These are phyloP conservation scores for Schoenoplectus tabernaemontani DNA, from an alignment of 202 grass and related monocot species.

Conservation along the genomic window DNA sequence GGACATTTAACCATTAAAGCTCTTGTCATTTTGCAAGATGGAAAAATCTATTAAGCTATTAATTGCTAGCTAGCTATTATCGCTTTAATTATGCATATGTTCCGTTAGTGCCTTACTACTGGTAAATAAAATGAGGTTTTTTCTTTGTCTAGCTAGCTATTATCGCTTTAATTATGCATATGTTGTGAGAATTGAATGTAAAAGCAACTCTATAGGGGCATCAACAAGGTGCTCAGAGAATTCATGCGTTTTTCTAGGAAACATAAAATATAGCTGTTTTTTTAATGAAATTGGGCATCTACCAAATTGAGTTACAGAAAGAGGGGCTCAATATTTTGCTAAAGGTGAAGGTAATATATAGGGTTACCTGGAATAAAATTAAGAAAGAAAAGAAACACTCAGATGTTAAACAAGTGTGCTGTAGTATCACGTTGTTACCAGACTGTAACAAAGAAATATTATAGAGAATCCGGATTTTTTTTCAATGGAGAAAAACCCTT, in stretches of 20 bases:
- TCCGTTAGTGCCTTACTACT: no score
- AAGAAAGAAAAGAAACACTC: neutral
- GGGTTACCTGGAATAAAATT: neutral
- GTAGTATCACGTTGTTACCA: no score
- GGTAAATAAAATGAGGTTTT: slow-evolving; percentile 1
- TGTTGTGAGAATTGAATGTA: neutral
- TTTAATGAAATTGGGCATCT: neutral
- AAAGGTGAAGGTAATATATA: neutral
- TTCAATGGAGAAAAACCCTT: no score
- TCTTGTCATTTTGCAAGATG: slow-evolving; percentile 9
- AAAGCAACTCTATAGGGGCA: slow-evolving; percentile 1
- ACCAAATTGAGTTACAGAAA: neutral
- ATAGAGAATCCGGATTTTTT: no score
- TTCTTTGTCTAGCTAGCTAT: slow-evolving; percentile 7
- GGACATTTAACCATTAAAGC: neutral
- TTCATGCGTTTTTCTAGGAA: neutral
- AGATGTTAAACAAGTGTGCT: neutral
- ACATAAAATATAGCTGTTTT: neutral
- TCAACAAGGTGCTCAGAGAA: slow-evolving; percentile 8
- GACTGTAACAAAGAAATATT: no score
- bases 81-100: no score
- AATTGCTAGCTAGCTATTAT: no score
- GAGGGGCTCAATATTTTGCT: neutral
- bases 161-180: slow-evolving; percentile 6
- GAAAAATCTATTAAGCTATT: neutral